Conservation (phyloP, 345 rosid species). For the Hibiscus syriacus region DNA sequence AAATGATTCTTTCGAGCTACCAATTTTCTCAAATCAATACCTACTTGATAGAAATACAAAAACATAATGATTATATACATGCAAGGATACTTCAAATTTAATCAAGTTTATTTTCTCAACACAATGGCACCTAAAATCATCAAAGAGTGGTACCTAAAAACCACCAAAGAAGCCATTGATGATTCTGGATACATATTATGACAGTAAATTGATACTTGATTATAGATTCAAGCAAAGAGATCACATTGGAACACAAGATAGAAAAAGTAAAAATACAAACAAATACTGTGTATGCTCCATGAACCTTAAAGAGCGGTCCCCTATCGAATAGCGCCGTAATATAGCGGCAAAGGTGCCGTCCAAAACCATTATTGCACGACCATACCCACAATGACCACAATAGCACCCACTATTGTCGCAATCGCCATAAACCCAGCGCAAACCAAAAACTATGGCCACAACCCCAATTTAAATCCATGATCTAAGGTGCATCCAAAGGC, state of each 20-base stretch:
- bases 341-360: too few relatives aligned
- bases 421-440: too few relatives aligned
- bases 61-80: background rate
- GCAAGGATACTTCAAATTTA: background rate
- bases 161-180: background rate
- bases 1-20: constrained; percentile 42
- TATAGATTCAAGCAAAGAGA: background rate
- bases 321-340: too few relatives aligned
- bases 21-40: constrained; percentile 59
- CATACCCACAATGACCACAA: too few relatives aligned
- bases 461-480: too few relatives aligned
- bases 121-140: background rate
- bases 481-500: background rate
- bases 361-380: too few relatives aligned
- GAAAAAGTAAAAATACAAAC: background rate
- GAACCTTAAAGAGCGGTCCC: background rate
- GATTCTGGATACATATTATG: background rate
- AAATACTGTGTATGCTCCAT: background rate
- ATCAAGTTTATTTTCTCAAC: background rate
- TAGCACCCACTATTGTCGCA: too few relatives aligned
- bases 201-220: background rate
- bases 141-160: too few relatives aligned
- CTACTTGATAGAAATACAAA: constrained; percentile 26
- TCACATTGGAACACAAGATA: background rate
- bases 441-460: too few relatives aligned